Base-by-base conservation (phyloP, 1,284 basidiomycete genomes). In the Sparassis latifolia region DNA sequence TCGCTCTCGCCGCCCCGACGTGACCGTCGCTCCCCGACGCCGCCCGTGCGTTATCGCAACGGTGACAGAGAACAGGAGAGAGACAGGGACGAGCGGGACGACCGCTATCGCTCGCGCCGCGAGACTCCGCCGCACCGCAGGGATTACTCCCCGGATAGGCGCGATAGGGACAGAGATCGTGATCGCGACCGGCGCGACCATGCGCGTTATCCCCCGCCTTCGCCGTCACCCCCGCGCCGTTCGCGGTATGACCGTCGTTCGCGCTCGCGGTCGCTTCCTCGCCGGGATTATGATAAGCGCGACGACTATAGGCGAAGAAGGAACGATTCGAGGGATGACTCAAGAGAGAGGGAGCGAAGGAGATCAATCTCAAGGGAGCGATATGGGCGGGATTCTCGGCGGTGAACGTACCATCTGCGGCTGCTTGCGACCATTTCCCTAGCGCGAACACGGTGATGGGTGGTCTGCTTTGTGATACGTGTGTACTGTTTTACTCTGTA, bases 71-170 rank as follows among this genome's bases (percentile, higher is more conserved):
- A 59, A 40, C 47, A 56, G 44, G 55, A 50, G 33, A 20, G 20
- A 20, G 52, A 53, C 49, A 35, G 56, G 9, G 64, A 66, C 7
- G 51, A 52, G 31, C 54, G 55, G 12, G 51, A 58, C 32, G 62
- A 60, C 28, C 50, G 58, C n/a, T 54, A 58, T 44, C 44, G 48
- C 30, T 60, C 63, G n/a, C 59, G 62, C 28, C 55, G 59, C 29
- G 66, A 68, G 44, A 64, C 68, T 3, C 70, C 70, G 1, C 67
- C 66, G 39, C 65, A 52, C 44, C 63, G 58, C 32, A 57, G 62
- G 10, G 62, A 59, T 30, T 51, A 53, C 44, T 53, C 50, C n/a
- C 54, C 53, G 6, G 57, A 58, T 10, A 41, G 54, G 10, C 53
- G 56, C 41, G 51, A 53, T 35, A 20, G 20, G 20, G 20, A 20